These are phyloP conservation scores for Russula earlei DNA, from an alignment of 768 basidiomycete genomes.

Conservation along the genomic window DNA sequence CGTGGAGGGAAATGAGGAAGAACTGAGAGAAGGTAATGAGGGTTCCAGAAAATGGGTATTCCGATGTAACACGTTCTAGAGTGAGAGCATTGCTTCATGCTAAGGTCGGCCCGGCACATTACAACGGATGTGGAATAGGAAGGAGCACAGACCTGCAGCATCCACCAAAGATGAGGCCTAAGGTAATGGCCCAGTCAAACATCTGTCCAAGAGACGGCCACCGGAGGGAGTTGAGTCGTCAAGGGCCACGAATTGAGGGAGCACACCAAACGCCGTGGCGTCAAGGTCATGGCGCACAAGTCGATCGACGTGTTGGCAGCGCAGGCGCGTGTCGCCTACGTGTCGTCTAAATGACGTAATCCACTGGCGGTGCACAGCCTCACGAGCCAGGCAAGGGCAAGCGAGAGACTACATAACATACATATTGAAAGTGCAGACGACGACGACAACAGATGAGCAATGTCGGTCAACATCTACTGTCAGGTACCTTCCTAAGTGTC, in stretches of 20 bases:
- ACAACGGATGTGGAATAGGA: not conserved
- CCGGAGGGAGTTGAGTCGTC: not conserved
- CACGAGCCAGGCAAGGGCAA: too few relatives aligned
- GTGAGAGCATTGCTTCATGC: constrained; percentile 63
- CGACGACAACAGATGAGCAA: constrained; percentile 39
- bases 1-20: constrained; percentile 61
- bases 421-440: too few relatives aligned
- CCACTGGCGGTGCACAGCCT: too few relatives aligned
- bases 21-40: constrained; percentile 88
- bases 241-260: not conserved
- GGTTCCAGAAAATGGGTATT: constrained; percentile 62
- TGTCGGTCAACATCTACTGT: constrained; percentile 57
- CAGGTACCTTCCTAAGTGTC: constrained; percentile 33
- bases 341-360: not conserved
- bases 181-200: constrained; percentile 49
- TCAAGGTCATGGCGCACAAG: not conserved
- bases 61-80: constrained; percentile 60
- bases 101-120: constrained; percentile 1
- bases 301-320: not conserved
- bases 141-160: constrained; percentile 59
- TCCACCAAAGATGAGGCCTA: constrained; percentile 78
- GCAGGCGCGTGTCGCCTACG: not conserved
- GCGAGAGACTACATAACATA: too few relatives aligned
- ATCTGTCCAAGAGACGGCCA: not conserved
- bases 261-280: not conserved